These are phyloP conservation scores for Astrothelium macrocarpum DNA, from an alignment of 495 filamentous ascomycete species.

Conservation along the genomic window DNA sequence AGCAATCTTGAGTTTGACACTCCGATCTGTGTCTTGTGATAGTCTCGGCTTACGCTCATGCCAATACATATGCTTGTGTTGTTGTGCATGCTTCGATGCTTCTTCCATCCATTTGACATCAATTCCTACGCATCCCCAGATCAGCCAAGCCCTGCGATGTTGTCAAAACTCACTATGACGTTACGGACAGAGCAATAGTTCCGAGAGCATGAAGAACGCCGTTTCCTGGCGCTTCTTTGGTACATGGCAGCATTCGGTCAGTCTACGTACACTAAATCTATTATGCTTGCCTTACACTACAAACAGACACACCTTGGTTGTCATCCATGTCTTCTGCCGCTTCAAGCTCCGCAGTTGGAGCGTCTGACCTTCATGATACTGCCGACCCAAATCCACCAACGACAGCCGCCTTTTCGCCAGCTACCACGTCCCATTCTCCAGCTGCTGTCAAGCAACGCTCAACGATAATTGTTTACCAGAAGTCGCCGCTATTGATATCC, in stretches of 20 bases:
- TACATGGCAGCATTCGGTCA: constrained; percentile 23
- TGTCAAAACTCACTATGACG: background rate
- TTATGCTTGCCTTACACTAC: background rate
- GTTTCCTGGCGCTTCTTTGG: background rate
- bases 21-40: background rate
- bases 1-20: background rate
- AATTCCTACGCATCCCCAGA: background rate
- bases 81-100: background rate
- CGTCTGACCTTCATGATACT: constrained; percentile 13
- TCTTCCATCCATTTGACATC: background rate
- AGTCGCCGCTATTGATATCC: constrained; percentile 83
- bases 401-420: constrained; percentile 77
- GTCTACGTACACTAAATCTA: background rate
- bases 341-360: constrained; percentile 23
- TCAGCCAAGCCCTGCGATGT: background rate
- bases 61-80: background rate
- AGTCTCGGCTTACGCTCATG: background rate
- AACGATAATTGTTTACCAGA: constrained; percentile 91
- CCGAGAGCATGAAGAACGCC: background rate
- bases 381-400: constrained; percentile 57
- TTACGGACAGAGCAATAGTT: background rate
- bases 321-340: constrained; percentile 46
- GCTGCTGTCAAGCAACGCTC: constrained; percentile 67
- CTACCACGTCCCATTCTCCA: constrained; percentile 58
- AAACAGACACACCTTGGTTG: constrained; percentile 56